phyloP scores from a whole-genome alignment of 78 protist genomes.

The Cavenderia fasciculata region DNA sequence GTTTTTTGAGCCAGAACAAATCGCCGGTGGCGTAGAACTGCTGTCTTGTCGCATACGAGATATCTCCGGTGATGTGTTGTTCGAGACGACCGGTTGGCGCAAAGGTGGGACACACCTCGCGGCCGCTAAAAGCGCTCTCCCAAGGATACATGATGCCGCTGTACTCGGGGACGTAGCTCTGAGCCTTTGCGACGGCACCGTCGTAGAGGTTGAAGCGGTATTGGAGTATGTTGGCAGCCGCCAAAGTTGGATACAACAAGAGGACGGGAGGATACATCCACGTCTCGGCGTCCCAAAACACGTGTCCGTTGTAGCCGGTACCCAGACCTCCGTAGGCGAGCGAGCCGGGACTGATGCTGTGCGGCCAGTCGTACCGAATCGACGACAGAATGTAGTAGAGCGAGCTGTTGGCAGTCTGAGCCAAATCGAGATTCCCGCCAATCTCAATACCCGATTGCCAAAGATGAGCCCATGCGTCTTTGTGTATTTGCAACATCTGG shows the following conservation, averaged over 20 bases:
- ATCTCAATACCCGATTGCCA: slow-evolving; percentile 64
- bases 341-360: slow-evolving; percentile 49
- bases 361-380: slow-evolving; percentile 66
- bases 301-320: slow-evolving; percentile 71
- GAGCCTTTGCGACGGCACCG: slow-evolving; percentile 53
- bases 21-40: slow-evolving; percentile 49
- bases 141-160: slow-evolving; percentile 68
- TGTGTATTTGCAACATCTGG: not conserved
- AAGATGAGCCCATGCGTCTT: slow-evolving; percentile 16
- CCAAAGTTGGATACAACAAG: slow-evolving; percentile 6
- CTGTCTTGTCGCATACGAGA: slow-evolving; percentile 65
- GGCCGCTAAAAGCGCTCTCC: slow-evolving; percentile 72
- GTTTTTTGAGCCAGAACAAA: not conserved
- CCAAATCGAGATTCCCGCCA: slow-evolving; percentile 45
- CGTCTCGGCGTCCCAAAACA: slow-evolving; percentile 75
- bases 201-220: slow-evolving; percentile 28
- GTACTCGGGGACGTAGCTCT: slow-evolving; percentile 3
- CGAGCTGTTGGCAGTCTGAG: slow-evolving; percentile 54
- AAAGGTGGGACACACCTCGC: slow-evolving; percentile 51
- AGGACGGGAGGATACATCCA: slow-evolving; percentile 31
- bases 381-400: slow-evolving; percentile 42
- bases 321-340: too few species aligned
- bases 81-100: slow-evolving; percentile 77
- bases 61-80: slow-evolving; percentile 79
- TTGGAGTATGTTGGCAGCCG: slow-evolving; percentile 16